Evolutionary conservation across 805 yeast genomes (phyloP), one percentile per base, ranked within the genome.

Genomic region (Wickerhamiella allomyrinae): DNA sequence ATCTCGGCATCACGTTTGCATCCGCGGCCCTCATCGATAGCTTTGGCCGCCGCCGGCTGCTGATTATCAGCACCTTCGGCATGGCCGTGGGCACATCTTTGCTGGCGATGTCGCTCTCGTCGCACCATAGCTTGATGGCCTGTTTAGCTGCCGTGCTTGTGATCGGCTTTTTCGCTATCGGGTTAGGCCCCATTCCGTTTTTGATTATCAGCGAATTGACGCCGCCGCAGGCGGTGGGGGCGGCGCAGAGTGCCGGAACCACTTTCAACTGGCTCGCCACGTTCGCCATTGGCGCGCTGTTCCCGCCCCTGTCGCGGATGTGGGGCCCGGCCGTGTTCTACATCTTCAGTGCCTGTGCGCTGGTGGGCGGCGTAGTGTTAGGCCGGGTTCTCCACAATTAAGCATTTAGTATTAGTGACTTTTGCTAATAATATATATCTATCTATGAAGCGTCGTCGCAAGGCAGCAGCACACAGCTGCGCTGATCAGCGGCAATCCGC

Each of bases 141-240:
- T 76, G 80, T 1, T 39, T 70, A 1, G 76, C 86, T 9, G 78
- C 86, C 0, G 72, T 84, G 41, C 55, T 70, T 1, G 87, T 85
- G 57, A 86, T 89, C 39, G 76, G 80, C 1, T 73, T 85, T 21
- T 91, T 89, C 65, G 97, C 96, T 0, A 64, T 81, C 25, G 98
- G 98, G 0, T 59, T 86, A 47, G 98, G 98, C 0, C 98, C 98
- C 6, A 86, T 91, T 42, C 98, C 98, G 34, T 89, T 91, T 62
- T 63, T 89, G 50, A 62, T 87, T 41, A 78, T 89, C 9, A 74
- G 94, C 6, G 97, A 91, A 57, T 77, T 89, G n/a, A 79, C 94
- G 0, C 93, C 86, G 46, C 63, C 71, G 2, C 74, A 76, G 45
- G 89, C 89, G 2, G 77, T 76, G 44, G 87, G 87, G 2, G 67